A percentile compares a stretch with the other conserved stretches of the same genome.
Conservation (phyloP, 2,329 filamentous ascomycete genomes). For the Tolypocladium capitatum region DNA sequence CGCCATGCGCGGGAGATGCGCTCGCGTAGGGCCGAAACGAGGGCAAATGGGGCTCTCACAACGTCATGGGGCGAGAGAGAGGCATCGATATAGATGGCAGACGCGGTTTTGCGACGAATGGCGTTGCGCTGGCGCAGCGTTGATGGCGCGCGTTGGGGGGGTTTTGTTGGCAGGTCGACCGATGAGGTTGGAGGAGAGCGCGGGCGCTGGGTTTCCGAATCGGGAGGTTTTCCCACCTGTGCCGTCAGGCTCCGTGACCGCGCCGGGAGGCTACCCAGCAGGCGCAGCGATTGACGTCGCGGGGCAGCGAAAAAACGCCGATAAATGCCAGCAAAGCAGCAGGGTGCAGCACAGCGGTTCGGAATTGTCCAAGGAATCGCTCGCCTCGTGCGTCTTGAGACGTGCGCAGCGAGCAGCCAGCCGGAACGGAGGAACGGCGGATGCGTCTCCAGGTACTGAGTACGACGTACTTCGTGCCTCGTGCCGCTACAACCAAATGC, state of each 20-base stretch:
- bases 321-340: neutral
- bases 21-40: slow-evolving; percentile 37
- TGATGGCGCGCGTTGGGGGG: slow-evolving; percentile 37
- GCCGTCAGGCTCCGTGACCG: neutral
- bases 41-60: slow-evolving; percentile 32
- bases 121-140: slow-evolving; percentile 29
- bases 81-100: slow-evolving; percentile 39
- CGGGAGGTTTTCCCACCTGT: slow-evolving; percentile 19
- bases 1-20: slow-evolving; percentile 43
- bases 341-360: neutral
- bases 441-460: neutral
- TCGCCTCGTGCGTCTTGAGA: neutral
- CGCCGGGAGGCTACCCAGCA: neutral
- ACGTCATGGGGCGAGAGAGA: slow-evolving; percentile 35
- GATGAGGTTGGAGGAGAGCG: slow-evolving; percentile 38
- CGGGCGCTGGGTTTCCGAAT: slow-evolving; percentile 24
- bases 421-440: neutral
- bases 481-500: neutral
- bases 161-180: slow-evolving; percentile 39
- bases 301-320: neutral
- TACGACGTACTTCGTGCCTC: too few relatives aligned
- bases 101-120: slow-evolving; percentile 23
- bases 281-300: neutral
- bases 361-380: neutral
- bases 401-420: neutral